phyloP scores from a whole-genome alignment of 495 filamentous ascomycete species.

The Hypoxylon fuscum region DNA sequence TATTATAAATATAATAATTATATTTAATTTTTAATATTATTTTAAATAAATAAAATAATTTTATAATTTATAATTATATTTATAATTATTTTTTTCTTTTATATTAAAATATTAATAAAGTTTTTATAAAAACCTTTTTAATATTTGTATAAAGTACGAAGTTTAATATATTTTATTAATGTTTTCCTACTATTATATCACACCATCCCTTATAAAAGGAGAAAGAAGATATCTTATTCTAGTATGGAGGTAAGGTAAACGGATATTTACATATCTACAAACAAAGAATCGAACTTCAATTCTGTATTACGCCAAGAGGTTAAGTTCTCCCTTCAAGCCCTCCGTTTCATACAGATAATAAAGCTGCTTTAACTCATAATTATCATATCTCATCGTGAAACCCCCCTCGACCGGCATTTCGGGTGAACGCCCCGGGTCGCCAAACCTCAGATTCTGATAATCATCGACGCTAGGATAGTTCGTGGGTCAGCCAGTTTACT shows the following conservation, averaged over 20 bases:
- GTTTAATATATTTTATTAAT: slow-evolving; percentile 11
- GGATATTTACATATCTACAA: background rate
- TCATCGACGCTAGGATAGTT: slow-evolving; percentile 22
- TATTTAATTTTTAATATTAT: too few species aligned
- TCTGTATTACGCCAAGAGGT: too few species aligned
- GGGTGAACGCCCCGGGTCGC: slow-evolving; percentile 29
- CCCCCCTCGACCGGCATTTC: slow-evolving; percentile 22
- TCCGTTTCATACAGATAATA: too few species aligned
- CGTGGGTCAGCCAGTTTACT: slow-evolving; percentile 17
- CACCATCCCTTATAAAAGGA: too few species aligned
- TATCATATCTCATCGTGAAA: slow-evolving; percentile 27
- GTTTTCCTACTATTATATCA: slow-evolving; percentile 12
- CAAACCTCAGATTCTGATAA: slow-evolving; percentile 17
- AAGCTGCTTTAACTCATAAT: background rate
- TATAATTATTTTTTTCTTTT: too few species aligned
- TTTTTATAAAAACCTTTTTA: slow-evolving; percentile 26
- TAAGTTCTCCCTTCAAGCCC: too few species aligned
- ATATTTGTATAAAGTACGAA: slow-evolving; percentile 18
- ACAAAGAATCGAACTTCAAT: too few species aligned
- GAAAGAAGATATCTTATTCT: too few species aligned
- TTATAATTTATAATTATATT: too few species aligned
- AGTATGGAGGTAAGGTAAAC: slow-evolving; percentile 5
- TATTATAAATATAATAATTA: too few species aligned
- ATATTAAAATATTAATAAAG: too few species aligned
- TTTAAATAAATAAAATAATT: too few species aligned